phyloP scores from a whole-genome alignment of 306 rosid genomes.

The Rosa rugosa region DNA sequence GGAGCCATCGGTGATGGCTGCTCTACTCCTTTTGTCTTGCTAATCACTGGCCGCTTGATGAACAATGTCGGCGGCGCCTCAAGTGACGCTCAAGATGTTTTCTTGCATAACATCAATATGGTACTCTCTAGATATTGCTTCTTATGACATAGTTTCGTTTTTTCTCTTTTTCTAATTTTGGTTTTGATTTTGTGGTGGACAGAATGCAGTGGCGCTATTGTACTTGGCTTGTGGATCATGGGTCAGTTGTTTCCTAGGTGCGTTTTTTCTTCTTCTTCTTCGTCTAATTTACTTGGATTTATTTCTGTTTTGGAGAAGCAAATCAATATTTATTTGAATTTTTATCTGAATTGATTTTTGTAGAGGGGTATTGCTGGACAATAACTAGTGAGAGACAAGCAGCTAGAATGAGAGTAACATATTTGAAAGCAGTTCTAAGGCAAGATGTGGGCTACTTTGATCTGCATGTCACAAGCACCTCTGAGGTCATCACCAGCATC shows the following conservation, averaged over 20 bases:
- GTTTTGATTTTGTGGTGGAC: constrained; percentile 32
- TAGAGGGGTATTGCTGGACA: constrained; percentile 97
- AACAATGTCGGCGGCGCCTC: constrained; percentile 41
- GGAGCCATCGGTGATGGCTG: constrained; percentile 74
- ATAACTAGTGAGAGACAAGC: constrained; percentile 97
- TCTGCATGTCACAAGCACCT: constrained; percentile 82
- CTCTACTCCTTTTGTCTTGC: constrained; percentile 47
- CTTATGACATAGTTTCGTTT: not conserved
- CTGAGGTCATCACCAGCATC: constrained; percentile 83
- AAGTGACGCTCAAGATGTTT: not conserved
- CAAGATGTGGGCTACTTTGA: constrained; percentile 96
- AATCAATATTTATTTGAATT: not conserved
- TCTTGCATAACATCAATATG: constrained; percentile 32
- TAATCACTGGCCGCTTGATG: constrained; percentile 43
- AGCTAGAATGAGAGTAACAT: constrained; percentile 78
- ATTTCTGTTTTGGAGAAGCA: not conserved
- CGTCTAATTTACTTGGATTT: not conserved
- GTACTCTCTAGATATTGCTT: constrained; percentile 14
- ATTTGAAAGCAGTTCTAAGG: constrained; percentile 80
- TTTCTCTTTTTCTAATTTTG: not conserved
- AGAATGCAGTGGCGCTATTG: constrained; percentile 72
- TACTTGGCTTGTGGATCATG: constrained; percentile 72
- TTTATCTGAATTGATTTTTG: not conserved
- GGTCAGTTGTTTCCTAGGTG: constrained; percentile 74
- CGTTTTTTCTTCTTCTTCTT: constrained; percentile 15